These are phyloP conservation scores for Takashimella koratensis DNA, from an alignment of 1,284 basidiomycete genomes.

Conservation along the genomic window DNA sequence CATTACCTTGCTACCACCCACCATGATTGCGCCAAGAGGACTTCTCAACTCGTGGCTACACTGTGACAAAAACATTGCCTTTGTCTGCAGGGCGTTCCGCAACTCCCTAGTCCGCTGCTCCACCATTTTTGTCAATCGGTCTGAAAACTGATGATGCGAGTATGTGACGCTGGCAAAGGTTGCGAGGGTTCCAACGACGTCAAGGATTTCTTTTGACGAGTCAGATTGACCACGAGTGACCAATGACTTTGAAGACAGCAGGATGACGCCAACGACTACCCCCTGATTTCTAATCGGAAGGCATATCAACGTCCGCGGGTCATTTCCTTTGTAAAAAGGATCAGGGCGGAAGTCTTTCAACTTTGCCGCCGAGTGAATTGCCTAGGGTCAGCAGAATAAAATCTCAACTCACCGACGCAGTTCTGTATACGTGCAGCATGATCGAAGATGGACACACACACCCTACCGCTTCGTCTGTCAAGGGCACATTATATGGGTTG, in stretches of 20 bases:
- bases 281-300: slow-evolving; percentile 37
- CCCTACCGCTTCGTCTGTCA: slow-evolving; percentile 21
- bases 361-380: slow-evolving; percentile 1
- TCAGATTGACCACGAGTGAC: slow-evolving; percentile 18
- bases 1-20: slow-evolving; percentile 6
- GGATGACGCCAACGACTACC: slow-evolving; percentile 26
- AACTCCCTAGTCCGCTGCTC: slow-evolving; percentile 34
- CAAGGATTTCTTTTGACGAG: slow-evolving; percentile 22
- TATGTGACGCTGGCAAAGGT: slow-evolving; percentile 36
- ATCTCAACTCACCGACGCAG: slow-evolving; percentile 10
- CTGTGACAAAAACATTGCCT: slow-evolving; percentile 40
- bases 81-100: slow-evolving; percentile 30
- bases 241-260: slow-evolving; percentile 27
- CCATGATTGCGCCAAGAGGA: slow-evolving; percentile 45
- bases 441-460: slow-evolving; percentile 25
- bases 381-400: too few species aligned
- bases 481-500: slow-evolving; percentile 24
- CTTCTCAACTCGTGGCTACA: slow-evolving; percentile 52
- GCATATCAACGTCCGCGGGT: slow-evolving; percentile 27
- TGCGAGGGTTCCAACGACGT: slow-evolving; percentile 24
- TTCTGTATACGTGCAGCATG: slow-evolving; percentile 38
- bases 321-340: slow-evolving; percentile 26
- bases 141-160: slow-evolving; percentile 28
- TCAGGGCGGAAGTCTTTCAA: slow-evolving; percentile 22
- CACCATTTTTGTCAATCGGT: slow-evolving; percentile 29